Evolutionary conservation across 306 rosid genomes (phyloP).

Genomic region (Inga laurina): DNA sequence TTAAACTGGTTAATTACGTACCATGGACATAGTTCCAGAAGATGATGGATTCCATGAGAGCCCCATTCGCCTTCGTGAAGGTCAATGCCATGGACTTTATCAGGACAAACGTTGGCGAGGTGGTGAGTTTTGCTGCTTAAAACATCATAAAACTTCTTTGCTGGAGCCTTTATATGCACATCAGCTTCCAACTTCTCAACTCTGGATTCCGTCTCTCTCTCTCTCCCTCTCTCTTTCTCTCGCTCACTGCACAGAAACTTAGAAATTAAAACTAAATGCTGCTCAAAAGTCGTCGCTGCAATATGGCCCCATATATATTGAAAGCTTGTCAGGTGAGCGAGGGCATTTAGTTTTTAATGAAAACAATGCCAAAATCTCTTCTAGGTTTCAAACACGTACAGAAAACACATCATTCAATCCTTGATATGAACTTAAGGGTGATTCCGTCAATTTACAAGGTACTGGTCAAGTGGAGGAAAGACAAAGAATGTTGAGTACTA

Average conservation of each 20-base stretch:
- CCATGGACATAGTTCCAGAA: slow-evolving; percentile 18
- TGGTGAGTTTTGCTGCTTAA: slow-evolving; percentile 13
- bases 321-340: too few relatives aligned
- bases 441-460: too few relatives aligned
- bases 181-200: not conserved
- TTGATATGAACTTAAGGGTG: too few relatives aligned
- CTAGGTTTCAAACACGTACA: too few relatives aligned
- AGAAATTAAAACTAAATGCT: too few relatives aligned
- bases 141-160: slow-evolving; percentile 9
- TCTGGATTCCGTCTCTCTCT: not conserved
- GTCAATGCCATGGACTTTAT: not conserved
- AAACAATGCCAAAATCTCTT: too few relatives aligned
- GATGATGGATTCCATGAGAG: slow-evolving; percentile 1
- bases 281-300: not conserved
- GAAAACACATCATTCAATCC: too few relatives aligned
- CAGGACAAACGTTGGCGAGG: not conserved
- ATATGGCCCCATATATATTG: too few relatives aligned
- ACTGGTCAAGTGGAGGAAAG: too few relatives aligned
- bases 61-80: slow-evolving; percentile 31
- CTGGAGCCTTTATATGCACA: not conserved
- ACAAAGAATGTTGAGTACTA: too few relatives aligned
- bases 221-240: not conserved
- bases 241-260: not conserved
- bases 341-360: not conserved
- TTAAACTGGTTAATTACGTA: not conserved